phyloP scores from a whole-genome alignment of 345 rosid genomes.

The Heritiera fomes region DNA sequence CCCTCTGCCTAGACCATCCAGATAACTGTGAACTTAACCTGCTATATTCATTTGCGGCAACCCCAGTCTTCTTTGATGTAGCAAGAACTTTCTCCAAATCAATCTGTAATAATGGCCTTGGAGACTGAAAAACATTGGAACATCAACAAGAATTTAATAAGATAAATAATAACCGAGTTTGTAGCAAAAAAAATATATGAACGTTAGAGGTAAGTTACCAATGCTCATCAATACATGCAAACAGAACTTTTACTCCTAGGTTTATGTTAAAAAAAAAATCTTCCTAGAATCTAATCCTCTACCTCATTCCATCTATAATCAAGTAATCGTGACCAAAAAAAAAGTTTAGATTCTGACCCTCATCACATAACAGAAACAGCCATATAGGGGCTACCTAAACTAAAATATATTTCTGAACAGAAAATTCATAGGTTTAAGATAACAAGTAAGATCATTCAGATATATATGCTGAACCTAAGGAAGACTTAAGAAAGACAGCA shows the following conservation, averaged over 20 bases:
- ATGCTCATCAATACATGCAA: background rate
- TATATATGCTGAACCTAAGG: slow-evolving; percentile 22
- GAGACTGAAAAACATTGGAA: slow-evolving; percentile 41
- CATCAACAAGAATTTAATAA: slow-evolving; percentile 8
- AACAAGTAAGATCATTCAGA: background rate
- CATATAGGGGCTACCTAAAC: background rate
- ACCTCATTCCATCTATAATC: background rate
- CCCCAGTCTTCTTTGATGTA: slow-evolving; percentile 68
- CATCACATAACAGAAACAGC: background rate
- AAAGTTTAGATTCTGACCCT: background rate
- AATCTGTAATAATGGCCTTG: slow-evolving; percentile 66
- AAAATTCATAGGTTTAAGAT: background rate
- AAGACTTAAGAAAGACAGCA: background rate
- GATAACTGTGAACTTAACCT: slow-evolving; percentile 52
- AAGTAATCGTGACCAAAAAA: background rate
- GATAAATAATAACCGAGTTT: background rate
- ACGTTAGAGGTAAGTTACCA: background rate
- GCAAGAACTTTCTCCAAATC: slow-evolving; percentile 74
- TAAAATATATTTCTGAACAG: background rate
- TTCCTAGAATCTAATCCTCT: background rate
- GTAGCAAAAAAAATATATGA: background rate
- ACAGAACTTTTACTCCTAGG: background rate
- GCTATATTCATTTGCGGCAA: slow-evolving; percentile 75
- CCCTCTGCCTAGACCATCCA: slow-evolving; percentile 53
- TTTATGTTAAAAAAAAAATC: background rate